Evolutionary conservation across 2,329 filamentous ascomycete genomes (phyloP), one percentile per base, ranked within the genome.

Genomic region (Monosporascus ibericus): DNA sequence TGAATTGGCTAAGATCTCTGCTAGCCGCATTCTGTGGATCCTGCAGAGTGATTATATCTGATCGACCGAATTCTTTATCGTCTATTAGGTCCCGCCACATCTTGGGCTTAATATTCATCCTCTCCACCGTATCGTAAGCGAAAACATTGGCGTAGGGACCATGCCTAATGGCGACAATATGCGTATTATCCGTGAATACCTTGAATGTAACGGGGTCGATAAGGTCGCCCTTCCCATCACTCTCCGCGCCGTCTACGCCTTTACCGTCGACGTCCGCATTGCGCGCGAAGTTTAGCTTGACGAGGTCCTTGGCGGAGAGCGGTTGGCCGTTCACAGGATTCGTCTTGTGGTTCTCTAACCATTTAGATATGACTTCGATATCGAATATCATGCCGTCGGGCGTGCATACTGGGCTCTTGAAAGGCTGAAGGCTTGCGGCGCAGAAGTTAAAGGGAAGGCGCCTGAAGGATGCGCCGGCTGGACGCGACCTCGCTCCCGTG

Each of bases 161-260:
- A 70, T 88, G 84, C 52, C 84, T 80, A 57, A 99, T 78, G 17
- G 92, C 92, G 46, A 97, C 90, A 53, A 99, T 90, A 70, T 97
- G 94, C 4, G 94, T 97, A 70, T 97, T 97, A 69, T 99, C 91
- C 47, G 94, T 99, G 65, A 99, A 90, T 8, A 95, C 88, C 70
- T 99, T 99, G 78, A 89, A 97, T 0, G 92, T 96, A 47, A 99
- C 92, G 0, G 94, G 95, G 64, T 99, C 94, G 57, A 97, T 90
- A 64, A 94, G 88, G 63, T 97, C 94, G 50, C 84, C 88, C 55
- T 79, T 77, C 17, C 75, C 79, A 56, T 83, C 79, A 57, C 73
- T 73, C 14, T 55, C 61, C 9, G 72, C 58, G 3, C 72, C 75
- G 40, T 71, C 68, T 8, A 72, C 73, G 55, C 68, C 67, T 40